phyloP scores from a whole-genome alignment of 371 early-diverging fungal species.

The Mortierella sp. region DNA sequence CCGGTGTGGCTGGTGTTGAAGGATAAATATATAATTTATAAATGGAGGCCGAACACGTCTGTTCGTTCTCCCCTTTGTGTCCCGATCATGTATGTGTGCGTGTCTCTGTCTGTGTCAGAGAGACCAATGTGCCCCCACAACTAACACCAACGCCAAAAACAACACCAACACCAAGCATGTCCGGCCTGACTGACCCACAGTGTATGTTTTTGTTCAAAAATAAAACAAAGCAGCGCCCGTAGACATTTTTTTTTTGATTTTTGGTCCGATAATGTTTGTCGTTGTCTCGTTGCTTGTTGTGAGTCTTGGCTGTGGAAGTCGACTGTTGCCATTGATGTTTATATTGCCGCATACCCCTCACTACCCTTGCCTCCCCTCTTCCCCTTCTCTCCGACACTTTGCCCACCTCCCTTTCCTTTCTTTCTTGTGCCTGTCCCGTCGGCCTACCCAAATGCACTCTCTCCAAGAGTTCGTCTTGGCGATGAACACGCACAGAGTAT shows the following conservation, averaged over 20 bases:
- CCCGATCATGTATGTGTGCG: not conserved
- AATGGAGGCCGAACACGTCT: constrained; percentile 5
- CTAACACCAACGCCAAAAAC: not conserved
- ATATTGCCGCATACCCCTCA: not conserved
- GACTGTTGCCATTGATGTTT: not conserved
- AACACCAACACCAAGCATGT: not conserved
- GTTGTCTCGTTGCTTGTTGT: not conserved
- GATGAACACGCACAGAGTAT: not conserved
- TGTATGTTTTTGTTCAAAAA: not conserved
- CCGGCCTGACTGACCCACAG: not conserved
- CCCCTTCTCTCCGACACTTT: not conserved
- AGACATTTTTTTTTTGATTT: not conserved
- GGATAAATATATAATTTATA: not conserved
- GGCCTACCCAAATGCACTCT: not conserved
- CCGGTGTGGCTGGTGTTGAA: not conserved
- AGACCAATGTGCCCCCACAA: not conserved
- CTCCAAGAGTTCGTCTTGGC: not conserved
- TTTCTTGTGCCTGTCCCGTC: not conserved
- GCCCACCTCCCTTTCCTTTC: not conserved
- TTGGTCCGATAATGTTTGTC: not conserved
- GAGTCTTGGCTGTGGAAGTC: not conserved
- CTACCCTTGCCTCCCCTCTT: not conserved
- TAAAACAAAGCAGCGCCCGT: not conserved
- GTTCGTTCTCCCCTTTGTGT: not conserved
- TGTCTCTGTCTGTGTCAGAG: not conserved